Base-by-base conservation (phyloP, 176 grass and related monocot genomes). In the Musa beccarii region DNA sequence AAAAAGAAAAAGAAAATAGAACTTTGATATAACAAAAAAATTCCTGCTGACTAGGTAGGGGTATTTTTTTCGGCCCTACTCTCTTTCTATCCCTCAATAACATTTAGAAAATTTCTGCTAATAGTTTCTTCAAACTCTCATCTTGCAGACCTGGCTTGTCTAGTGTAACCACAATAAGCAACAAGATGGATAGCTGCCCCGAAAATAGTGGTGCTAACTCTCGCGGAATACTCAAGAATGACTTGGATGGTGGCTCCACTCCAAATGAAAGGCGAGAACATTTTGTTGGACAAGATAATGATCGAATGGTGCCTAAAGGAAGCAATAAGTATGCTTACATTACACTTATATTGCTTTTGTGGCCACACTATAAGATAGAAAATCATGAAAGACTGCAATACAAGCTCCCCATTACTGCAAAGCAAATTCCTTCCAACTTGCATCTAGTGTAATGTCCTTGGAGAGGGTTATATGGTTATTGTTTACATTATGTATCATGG, bases 211-310 rank as follows among this genome's bases (percentile, higher is more conserved):
- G 71, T 52, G 63, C 28, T 81, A 85, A 64, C 53, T 80, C 82
- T 52, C 84, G 80, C 59, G 77, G 74, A 29, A 62, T 78, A 65
- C 79, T 77, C 56, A 89, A 84, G 84, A 73, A 52, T 53, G 79
- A 80, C 14, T 53, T 73, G 25, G 87, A 96, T 69, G 81, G 76
- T 69, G 26, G 77, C 74, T 70, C 68, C 78, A 71, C 82, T 19
- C 55, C 84, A 83, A 89, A 79, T 84, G 92, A 96, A 73, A 92
- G 78, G 82, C 89, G 82, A 86, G 87, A 92, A 11, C 84, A 84
- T 1, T 82, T 81, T 80, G 72, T 75, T 79, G 84, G 76, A 68
- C 71, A 85, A 72, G 89, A 87, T 81, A 96, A 87, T 62, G 92
- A 96, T 29, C 85, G 76, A 49, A 57, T 43, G 89, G 64, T 78